Base-by-base conservation (phyloP, 768 basidiomycete species). In the Hygrocybe coccinea region DNA sequence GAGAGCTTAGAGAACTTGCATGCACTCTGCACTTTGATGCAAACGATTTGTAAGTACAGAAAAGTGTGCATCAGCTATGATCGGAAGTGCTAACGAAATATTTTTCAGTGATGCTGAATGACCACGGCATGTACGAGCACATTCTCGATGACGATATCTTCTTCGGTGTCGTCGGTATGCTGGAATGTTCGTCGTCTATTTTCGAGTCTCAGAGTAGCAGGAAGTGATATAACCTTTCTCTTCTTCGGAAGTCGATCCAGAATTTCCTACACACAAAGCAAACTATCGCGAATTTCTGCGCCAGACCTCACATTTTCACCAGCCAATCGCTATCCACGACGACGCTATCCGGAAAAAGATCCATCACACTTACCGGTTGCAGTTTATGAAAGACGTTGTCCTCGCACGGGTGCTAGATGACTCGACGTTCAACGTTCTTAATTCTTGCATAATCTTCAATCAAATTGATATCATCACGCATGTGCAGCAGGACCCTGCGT, bases 371-470 rank as follows among this genome's bases (percentile, higher is more conserved):
- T 97, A 97, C 69, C 91, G 97, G 17, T 80, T 99, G 6, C 92
- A 93, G 66, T 98, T 93, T 72, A 86, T 99, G 65, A 98, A 97
- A 69, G 97, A 99, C 68, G 95, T 99, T 56, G 92, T 99, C 39
- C 88, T 99, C 48, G 92, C 94, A 0, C 87, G 97, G 15, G 86
- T 87, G 1, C 81, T 97, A 48, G 97, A 99, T 64, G 97, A 99
- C 69, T 88, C 91, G 2, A 97, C 95, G 0, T 95, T 97, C 79
- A 93, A 92, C 65, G 91, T 97, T 63, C 82, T 98, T 66, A 97
- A 94, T 71, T 94, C 92, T 1, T 91, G 91, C 72, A 93, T 99
- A 69, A 92, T 97, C 67, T 98, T 95, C 81, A 97, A 98, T 73
- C 95, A 99, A 69, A 93, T 95, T 64, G 97, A 99, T 71, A 97